A percentile compares a stretch with the other conserved stretches of the same genome.
These are phyloP conservation scores for Nepenthes alata DNA, from an alignment of 179 eudicot genomes.

Conservation along the genomic window DNA sequence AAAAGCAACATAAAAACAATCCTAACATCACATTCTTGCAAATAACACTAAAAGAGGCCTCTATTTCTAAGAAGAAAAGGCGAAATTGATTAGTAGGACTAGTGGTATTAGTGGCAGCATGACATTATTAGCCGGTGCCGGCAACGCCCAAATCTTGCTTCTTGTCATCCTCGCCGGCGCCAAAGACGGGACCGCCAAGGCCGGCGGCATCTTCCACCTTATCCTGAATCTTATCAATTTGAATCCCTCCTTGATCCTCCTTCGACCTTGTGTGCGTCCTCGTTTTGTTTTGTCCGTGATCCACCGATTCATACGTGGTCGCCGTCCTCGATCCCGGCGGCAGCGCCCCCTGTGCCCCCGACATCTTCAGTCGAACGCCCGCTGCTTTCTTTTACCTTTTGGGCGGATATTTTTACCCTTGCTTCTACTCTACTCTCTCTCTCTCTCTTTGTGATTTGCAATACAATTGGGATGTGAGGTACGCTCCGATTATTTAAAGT, in stretches of 20 bases:
- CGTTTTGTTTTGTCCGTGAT: conserved; percentile 33
- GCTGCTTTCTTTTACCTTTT: too few species aligned
- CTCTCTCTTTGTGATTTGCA: too few species aligned
- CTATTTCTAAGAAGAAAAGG: not conserved
- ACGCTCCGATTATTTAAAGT: too few species aligned
- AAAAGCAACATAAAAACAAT: too few species aligned
- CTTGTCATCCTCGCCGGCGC: conserved; percentile 46
- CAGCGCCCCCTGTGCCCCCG: conserved; percentile 83
- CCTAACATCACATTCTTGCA: too few species aligned
- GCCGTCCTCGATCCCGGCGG: conserved; percentile 60
- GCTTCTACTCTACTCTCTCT: too few species aligned
- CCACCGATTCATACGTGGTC: conserved; percentile 66
- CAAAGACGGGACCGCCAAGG: conserved; percentile 63
- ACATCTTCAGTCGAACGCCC: conserved; percentile 23
- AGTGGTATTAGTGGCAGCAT: too few species aligned
- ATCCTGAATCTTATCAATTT: conserved; percentile 59
- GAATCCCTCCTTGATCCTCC: conserved; percentile 60
- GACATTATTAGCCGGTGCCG: conserved; percentile 38
- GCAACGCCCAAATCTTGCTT: conserved; percentile 68
- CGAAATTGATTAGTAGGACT: too few species aligned
- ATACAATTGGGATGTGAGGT: too few species aligned
- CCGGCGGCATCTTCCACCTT: conserved; percentile 74
- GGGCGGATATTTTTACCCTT: too few species aligned
- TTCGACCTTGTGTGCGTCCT: conserved; percentile 31
- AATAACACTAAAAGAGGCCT: too few species aligned